Conservation (phyloP, 495 filamentous ascomycete species). For the Lasiosphaeria hispida region DNA sequence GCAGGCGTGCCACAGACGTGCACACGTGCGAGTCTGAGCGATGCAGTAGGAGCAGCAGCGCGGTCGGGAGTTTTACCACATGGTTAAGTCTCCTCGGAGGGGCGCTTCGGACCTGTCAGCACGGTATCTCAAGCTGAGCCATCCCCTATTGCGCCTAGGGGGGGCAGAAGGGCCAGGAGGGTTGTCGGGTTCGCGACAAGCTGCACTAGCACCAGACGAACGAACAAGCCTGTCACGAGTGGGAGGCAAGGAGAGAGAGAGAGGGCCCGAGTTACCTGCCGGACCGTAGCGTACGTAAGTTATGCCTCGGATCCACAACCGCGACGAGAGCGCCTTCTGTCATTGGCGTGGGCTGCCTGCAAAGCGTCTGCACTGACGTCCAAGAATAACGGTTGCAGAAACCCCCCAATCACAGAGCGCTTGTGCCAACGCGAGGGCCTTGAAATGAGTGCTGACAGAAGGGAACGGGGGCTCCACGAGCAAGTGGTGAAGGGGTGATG, state of each 20-base stretch:
- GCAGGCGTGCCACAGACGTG: neutral
- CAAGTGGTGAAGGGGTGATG: slow-evolving; percentile 5
- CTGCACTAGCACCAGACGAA: slow-evolving; percentile 15
- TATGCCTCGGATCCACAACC: slow-evolving; percentile 1
- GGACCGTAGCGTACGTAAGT: slow-evolving; percentile 5
- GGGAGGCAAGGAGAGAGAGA: neutral
- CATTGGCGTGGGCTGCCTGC: slow-evolving; percentile 7
- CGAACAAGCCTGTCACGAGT: slow-evolving; percentile 6
- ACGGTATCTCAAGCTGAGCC: slow-evolving; percentile 3
- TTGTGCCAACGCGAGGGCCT: neutral
- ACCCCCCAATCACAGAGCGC: slow-evolving; percentile 5
- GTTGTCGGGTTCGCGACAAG: slow-evolving; percentile 12
- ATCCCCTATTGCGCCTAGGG: slow-evolving; percentile 13
- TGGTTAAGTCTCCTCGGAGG: slow-evolving; percentile 14
- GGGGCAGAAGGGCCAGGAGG: neutral
- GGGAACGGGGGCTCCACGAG: no score
- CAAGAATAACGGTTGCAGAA: slow-evolving; percentile 4
- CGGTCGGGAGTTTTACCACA: slow-evolving; percentile 16
- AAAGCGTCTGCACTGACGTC: slow-evolving; percentile 8
- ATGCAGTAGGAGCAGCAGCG: slow-evolving; percentile 1
- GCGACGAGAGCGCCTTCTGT: neutral
- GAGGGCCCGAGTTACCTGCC: slow-evolving; percentile 10
- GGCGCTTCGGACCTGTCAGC: slow-evolving; percentile 9
- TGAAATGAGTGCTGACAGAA: neutral
- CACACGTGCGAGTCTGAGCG: slow-evolving; percentile 16